Percentiles rank a stretch among this genome's conserved stretches.
Conservation (phyloP, 202 grass and related monocot genomes). For the Alloteropsis angusta region DNA sequence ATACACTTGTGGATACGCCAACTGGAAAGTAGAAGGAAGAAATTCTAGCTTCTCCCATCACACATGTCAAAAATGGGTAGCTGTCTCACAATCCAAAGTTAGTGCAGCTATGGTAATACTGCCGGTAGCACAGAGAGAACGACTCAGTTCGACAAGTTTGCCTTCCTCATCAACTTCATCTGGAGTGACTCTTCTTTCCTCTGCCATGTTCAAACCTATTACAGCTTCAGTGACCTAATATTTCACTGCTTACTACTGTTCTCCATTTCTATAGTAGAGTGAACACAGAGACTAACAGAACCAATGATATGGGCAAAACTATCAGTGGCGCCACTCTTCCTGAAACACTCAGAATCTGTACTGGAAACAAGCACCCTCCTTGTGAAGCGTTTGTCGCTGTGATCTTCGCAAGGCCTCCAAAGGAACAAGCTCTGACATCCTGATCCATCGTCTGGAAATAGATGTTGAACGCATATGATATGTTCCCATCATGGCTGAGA, state of each 20-base stretch:
- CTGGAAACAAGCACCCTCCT: conserved; percentile 62
- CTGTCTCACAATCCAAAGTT: neutral
- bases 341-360: conserved; percentile 65
- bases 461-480: conserved; percentile 89
- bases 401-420: conserved; percentile 69
- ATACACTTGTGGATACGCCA: neutral
- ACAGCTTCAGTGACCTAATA: neutral
- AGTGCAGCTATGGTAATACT: neutral
- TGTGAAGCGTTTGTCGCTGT: conserved; percentile 40
- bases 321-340: conserved; percentile 17
- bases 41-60: neutral
- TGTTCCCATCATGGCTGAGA: conserved; percentile 58
- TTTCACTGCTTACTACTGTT: neutral
- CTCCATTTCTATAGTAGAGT: conserved; percentile 16
- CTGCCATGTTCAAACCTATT: neutral
- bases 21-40: neutral
- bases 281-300: conserved; percentile 5
- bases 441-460: conserved; percentile 92
- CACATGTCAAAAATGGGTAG: neutral
- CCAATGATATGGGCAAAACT: conserved; percentile 5
- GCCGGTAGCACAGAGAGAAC: neutral
- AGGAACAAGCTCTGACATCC: conserved; percentile 70
- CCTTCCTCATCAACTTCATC: neutral
- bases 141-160: neutral
- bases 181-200: neutral